Base-by-base conservation (phyloP, 352 stramenopile species). In the Phytophthora aleatoria region DNA sequence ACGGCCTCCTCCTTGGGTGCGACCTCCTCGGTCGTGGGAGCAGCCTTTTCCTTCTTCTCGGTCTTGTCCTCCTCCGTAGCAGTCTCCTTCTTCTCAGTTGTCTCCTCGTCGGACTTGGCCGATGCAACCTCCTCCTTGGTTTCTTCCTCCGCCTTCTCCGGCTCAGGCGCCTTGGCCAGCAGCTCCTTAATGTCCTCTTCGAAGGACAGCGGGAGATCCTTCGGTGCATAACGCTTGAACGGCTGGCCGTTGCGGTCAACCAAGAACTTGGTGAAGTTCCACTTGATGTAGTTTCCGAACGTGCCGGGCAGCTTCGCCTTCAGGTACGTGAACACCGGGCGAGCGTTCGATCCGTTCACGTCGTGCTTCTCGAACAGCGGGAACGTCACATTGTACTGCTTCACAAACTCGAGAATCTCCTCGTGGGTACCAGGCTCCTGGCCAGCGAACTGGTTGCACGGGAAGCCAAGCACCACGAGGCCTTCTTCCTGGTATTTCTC, bases 221-320 rank as follows among this genome's bases (percentile, higher is more conserved):
- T 90, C 1, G 89, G 83, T 0, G 73, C 77, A 54, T 76, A 97
- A 6, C 91, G 76, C 64, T 95, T 92, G 57, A 74, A 73, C 36
- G 92, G 87, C 57, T 81, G 74, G n/a, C 91, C 91, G 39, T 95
- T 83, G 62, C 85, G 80, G 73, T 97, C 92, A 5, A 98, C 77
- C 12, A 98, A 64, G 62, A 98, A 98, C 70, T 95, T 97, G 26
- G 82, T 91, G 61, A 94, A 97, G 76, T 97, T 97, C 90, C 90
- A 97, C 61, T 90, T 85, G 56, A 97, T 83, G 65, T 87, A 91
- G 16, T 80, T 80, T 3, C 81, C 85, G 54, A 89, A 83, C 64
- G 90, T 71, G 1, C 71, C 74, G 2, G 85, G 83, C 13, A 95
- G 63, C 45, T 87, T 85, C 39, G 79, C 43, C 61, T 96, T 97